Conservation (phyloP, 768 basidiomycete genomes). For the Psilocybe azurescens region DNA sequence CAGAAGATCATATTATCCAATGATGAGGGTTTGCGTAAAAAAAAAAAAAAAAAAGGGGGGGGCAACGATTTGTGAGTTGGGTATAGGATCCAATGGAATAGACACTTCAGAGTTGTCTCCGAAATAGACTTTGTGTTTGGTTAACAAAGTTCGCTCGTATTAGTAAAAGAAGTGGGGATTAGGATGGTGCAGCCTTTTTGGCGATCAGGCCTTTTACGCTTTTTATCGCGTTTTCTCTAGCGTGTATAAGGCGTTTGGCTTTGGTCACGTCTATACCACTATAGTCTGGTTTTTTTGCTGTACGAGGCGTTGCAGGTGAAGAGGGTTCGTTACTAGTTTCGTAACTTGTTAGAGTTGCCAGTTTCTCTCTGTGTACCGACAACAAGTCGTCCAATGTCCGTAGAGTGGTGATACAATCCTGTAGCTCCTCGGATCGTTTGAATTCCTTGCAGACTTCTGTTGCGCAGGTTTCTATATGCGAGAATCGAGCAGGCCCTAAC, state of each 20-base stretch:
- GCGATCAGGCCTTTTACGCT: constrained; percentile 61
- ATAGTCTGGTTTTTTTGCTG: constrained; percentile 50
- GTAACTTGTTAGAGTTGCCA: constrained; percentile 26
- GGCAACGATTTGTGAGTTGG: too few relatives aligned
- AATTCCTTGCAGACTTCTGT: constrained; percentile 75
- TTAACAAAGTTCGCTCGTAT: too few relatives aligned
- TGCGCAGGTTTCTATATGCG: constrained; percentile 79
- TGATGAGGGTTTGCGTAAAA: too few relatives aligned
- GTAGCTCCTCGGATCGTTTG: constrained; percentile 70
- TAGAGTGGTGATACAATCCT: constrained; percentile 62
- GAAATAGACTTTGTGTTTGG: too few relatives aligned
- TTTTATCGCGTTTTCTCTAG: constrained; percentile 71
- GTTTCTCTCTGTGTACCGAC: constrained; percentile 55
- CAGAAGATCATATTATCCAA: too few relatives aligned
- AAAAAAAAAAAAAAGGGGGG: too few relatives aligned
- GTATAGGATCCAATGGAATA: too few relatives aligned
- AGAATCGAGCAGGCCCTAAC: constrained; percentile 77
- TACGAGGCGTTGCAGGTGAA: constrained; percentile 15
- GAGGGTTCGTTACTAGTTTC: constrained; percentile 8
- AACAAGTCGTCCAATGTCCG: constrained; percentile 66
- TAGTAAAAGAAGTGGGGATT: not conserved
- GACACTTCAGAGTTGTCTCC: too few relatives aligned
- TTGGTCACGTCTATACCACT: constrained; percentile 61
- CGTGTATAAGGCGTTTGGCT: constrained; percentile 68
- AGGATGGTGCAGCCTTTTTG: constrained; percentile 33